Base-by-base conservation (phyloP, 257 asterid species). In the Lantana camara region DNA sequence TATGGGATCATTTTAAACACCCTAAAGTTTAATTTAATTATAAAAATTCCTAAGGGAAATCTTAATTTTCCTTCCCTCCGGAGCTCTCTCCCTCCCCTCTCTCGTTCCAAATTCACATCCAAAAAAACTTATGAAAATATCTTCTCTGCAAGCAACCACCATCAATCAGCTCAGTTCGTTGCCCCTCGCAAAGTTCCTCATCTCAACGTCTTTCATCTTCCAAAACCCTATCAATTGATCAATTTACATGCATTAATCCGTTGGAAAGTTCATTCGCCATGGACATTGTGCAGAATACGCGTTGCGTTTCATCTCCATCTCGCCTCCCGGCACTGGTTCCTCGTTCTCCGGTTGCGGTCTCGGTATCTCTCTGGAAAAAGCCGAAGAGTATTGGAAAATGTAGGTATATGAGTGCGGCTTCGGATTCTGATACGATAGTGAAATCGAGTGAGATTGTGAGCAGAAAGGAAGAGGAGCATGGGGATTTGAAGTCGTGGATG, bases 401-500 rank as follows among this genome's bases (percentile, higher is more conserved):
- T 24, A 73, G 63, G 37, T 68, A 45, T 35, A 68, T 66, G 77
- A 80, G 77, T 67, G 79, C 82, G 24, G 84, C 85, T 75, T 79
- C 85, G 12, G 81, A 79, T 50, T 80, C 87, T 22, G 95, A 94
- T 34, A 83, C 92, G 14, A 79, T 86, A 46, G 66, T 84, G 21
- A 84, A 83, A 70, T 73, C 92, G 41, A 73, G 44, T 65, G 87
- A 73, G 34, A 80, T 69, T 51, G 67, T 68, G 3, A 74, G 76
- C 72, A 75, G 61, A 65, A 74, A 47, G 27, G 86, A 78, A 35
- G 82, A n/a, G n/a, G n/a, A 76, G 7, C 61, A 37, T 11, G 89
- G 67, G 15, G 91, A 90, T 75, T 80, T 94, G 78, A 90, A 84
- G 78, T 62, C 85, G 32, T 94, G 99, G 99, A 90, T 94, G 99